Conservation (phyloP, 2,329 filamentous ascomycete species). For the Neonectria magnoliae region DNA sequence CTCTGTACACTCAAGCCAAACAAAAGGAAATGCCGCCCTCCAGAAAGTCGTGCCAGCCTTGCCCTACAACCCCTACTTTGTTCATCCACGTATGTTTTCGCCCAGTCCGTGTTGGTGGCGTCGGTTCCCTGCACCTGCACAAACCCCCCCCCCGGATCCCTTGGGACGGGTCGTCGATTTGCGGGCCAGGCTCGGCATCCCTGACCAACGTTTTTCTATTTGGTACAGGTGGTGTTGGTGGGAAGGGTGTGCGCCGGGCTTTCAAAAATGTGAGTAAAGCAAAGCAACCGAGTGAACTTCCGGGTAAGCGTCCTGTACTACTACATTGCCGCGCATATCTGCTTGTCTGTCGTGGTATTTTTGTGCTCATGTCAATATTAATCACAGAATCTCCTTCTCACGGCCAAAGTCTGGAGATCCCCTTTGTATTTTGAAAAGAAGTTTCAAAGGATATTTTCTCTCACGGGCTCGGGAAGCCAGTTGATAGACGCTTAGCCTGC, state of each 20-base stretch:
- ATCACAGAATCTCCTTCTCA: slow-evolving; percentile 6
- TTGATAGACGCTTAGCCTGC: slow-evolving; percentile 27
- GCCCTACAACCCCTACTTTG: background rate
- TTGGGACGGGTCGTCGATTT: background rate
- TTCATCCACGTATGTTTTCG: background rate
- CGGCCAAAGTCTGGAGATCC: slow-evolving; percentile 14
- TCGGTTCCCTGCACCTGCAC: slow-evolving; percentile 2
- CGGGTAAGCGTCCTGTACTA: slow-evolving; percentile 14
- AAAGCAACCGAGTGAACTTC: slow-evolving; percentile 12
- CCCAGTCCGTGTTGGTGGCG: background rate
- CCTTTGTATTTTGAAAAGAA: slow-evolving; percentile 24
- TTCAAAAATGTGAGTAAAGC: slow-evolving; percentile 10
- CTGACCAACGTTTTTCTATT: background rate
- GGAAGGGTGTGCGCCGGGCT: slow-evolving; percentile 2
- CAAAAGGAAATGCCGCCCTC: slow-evolving; percentile 30
- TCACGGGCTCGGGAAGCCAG: background rate
- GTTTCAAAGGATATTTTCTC: slow-evolving; percentile 24
- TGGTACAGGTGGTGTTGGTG: background rate
- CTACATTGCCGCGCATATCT: slow-evolving; percentile 1
- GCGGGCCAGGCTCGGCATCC: background rate
- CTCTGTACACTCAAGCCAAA: slow-evolving; percentile 36
- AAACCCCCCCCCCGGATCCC: background rate
- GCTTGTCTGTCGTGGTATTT: slow-evolving; percentile 16
- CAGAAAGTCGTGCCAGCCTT: slow-evolving; percentile 6
- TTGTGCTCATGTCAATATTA: slow-evolving; percentile 13